These are phyloP conservation scores for Pyrenophora tritici-repentis DNA, from an alignment of 2,329 filamentous ascomycete genomes.

Conservation along the genomic window DNA sequence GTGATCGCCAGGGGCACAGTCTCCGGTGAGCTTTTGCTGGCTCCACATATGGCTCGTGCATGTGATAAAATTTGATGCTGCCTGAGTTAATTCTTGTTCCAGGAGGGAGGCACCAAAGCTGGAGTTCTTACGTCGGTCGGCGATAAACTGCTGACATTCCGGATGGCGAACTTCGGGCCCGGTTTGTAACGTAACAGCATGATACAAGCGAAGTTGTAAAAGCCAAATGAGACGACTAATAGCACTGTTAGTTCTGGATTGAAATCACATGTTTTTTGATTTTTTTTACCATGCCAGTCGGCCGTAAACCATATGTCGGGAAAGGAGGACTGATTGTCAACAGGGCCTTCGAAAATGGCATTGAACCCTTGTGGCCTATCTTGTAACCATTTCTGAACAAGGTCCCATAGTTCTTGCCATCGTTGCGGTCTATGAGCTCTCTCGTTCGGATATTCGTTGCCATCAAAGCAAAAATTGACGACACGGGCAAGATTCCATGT, in stretches of 20 bases:
- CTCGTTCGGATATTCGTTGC: conserved; percentile 17
- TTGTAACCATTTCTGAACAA: conserved; percentile 30
- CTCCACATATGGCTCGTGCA: conserved; percentile 34
- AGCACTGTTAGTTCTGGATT: neutral
- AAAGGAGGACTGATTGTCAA: conserved; percentile 21
- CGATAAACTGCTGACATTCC: conserved; percentile 23
- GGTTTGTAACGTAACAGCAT: conserved; percentile 40
- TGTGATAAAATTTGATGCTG: conserved; percentile 31
- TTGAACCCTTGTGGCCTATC: conserved; percentile 34
- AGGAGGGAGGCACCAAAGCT: neutral
- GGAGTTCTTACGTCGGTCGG: conserved; percentile 26
- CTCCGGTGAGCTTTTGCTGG: conserved; percentile 31
- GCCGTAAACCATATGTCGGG: conserved; percentile 36
- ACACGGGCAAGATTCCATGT: conserved; percentile 39
- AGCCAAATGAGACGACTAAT: conserved; percentile 32
- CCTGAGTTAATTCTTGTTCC: conserved; percentile 2
- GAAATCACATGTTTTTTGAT: no score
- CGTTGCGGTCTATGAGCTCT: conserved; percentile 12
- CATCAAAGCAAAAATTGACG: conserved; percentile 39
- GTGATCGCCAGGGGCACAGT: conserved; percentile 30
- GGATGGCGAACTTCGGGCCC: conserved; percentile 34
- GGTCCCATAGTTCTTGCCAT: conserved; percentile 34
- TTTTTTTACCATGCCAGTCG: conserved; percentile 44
- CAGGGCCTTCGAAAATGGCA: conserved; percentile 34
- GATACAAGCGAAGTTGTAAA: conserved; percentile 37